These are phyloP conservation scores for Komagataella ulmi DNA, from an alignment of 805 yeast genomes.

Conservation along the genomic window DNA sequence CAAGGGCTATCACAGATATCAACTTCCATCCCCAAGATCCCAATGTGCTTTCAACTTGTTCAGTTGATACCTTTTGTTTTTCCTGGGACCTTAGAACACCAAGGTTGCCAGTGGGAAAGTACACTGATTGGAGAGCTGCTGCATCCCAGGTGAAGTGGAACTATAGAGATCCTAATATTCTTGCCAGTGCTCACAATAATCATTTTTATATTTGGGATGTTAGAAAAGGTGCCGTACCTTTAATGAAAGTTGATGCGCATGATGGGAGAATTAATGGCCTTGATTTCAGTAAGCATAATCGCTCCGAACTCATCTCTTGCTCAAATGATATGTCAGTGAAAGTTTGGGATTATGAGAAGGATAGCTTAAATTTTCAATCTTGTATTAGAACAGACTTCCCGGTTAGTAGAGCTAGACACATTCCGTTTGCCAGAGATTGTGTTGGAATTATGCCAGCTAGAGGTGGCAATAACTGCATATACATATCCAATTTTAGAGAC, in stretches of 20 bases:
- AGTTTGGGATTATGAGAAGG: slow-evolving; percentile 56
- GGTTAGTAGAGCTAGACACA: slow-evolving; percentile 73
- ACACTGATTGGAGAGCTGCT: slow-evolving; percentile 93
- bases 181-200: slow-evolving; percentile 83
- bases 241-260: slow-evolving; percentile 61
- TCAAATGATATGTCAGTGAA: slow-evolving; percentile 80
- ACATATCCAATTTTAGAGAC: slow-evolving; percentile 34
- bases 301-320: slow-evolving; percentile 58
- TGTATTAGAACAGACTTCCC: slow-evolving; percentile 69
- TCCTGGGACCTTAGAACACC: slow-evolving; percentile 90
- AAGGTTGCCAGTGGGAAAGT: slow-evolving; percentile 53
- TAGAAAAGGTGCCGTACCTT: slow-evolving; percentile 68
- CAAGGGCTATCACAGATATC: slow-evolving; percentile 90
- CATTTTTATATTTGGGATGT: slow-evolving; percentile 79
- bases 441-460: slow-evolving; percentile 84
- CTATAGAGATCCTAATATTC: slow-evolving; percentile 52
- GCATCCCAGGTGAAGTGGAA: slow-evolving; percentile 96
- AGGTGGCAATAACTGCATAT: slow-evolving; percentile 64
- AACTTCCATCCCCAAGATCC: slow-evolving; percentile 85
- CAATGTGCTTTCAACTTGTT: slow-evolving; percentile 81
- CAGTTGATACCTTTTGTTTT: slow-evolving; percentile 77
- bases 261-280: slow-evolving; percentile 80
- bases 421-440: slow-evolving; percentile 77
- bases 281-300: slow-evolving; percentile 57
- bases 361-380: slow-evolving; percentile 31